These are phyloP conservation scores for Aurifilum marmelostoma DNA, from an alignment of 2,329 filamentous ascomycete genomes.

Conservation along the genomic window DNA sequence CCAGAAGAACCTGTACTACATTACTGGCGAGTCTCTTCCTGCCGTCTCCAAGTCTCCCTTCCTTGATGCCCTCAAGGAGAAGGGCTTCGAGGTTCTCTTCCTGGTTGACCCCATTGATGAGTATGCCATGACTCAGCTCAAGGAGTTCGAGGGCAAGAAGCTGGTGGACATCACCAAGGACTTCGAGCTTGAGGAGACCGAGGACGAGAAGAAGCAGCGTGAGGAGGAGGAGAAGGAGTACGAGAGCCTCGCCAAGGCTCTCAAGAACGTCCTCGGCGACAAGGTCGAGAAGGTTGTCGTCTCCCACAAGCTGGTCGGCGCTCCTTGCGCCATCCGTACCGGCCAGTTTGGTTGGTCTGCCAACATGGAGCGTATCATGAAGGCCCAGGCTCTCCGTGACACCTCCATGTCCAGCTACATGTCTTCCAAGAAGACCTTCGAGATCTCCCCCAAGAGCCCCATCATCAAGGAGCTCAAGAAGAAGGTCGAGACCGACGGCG, in stretches of 20 bases:
- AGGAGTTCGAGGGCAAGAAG: conserved; percentile 99
- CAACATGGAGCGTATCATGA: conserved; percentile 99
- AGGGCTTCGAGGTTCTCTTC: conserved; percentile 99
- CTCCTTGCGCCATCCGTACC: conserved; percentile 98
- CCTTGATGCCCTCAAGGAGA: conserved; percentile 97
- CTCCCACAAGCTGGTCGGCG: conserved; percentile 91
- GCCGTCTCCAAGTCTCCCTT: conserved; percentile 97
- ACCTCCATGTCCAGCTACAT: conserved; percentile 99
- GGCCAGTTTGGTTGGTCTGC: conserved; percentile 99
- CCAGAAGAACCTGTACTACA: conserved; percentile 99
- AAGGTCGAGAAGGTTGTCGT: conserved; percentile 99
- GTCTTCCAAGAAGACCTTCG: conserved; percentile 99
- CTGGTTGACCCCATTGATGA: conserved; percentile 98
- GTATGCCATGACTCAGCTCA: conserved; percentile 99
- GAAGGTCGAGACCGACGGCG: conserved; percentile 96
- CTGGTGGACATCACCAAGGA: conserved; percentile 99
- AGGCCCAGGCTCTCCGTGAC: conserved; percentile 99
- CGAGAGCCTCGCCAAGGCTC: conserved; percentile 89
- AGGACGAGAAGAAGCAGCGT: conserved; percentile 96
- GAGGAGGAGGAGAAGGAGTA: conserved; percentile 99
- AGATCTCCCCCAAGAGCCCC: conserved; percentile 97
- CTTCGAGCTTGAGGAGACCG: conserved; percentile 99
- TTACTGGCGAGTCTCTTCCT: conserved; percentile 99
- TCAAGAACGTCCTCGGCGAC: conserved; percentile 99
- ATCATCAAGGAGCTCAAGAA: conserved; percentile 99